Percentiles rank a stretch among this genome's conserved stretches.
These are phyloP conservation scores for Polytolypa hystricis DNA, from an alignment of 2,329 filamentous ascomycete genomes.

Conservation along the genomic window DNA sequence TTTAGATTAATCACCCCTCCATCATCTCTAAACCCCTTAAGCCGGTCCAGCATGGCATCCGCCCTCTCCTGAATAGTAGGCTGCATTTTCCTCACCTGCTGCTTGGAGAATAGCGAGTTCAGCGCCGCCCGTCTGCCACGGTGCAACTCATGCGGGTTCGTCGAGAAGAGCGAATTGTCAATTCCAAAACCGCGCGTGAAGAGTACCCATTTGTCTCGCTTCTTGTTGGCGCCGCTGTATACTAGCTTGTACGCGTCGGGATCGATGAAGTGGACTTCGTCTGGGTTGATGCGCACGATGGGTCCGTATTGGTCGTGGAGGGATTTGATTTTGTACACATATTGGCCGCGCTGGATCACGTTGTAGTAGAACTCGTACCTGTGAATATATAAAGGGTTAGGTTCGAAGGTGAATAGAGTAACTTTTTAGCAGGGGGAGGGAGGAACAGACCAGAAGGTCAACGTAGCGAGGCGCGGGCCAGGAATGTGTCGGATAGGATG, in stretches of 20 bases:
- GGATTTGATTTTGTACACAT: slow-evolving; percentile 11
- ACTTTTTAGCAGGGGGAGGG: too few species aligned
- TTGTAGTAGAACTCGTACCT: slow-evolving; percentile 15
- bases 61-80: slow-evolving; percentile 8
- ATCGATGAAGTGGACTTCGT: slow-evolving; percentile 14
- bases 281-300: slow-evolving; percentile 15
- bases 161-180: slow-evolving; percentile 7
- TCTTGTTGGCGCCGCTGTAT: slow-evolving; percentile 8
- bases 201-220: slow-evolving; percentile 8
- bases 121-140: slow-evolving; percentile 8
- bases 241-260: slow-evolving; percentile 12
- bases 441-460: slow-evolving; percentile 2
- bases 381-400: background rate
- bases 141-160: slow-evolving; percentile 9
- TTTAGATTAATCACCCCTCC: slow-evolving; percentile 10
- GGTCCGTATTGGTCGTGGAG: slow-evolving; percentile 14
- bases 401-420: too few species aligned
- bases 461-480: slow-evolving; percentile 13
- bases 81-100: slow-evolving; percentile 5
- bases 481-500: slow-evolving; percentile 15
- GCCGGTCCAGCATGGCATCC: slow-evolving; percentile 10
- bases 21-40: slow-evolving; percentile 8
- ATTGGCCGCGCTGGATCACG: slow-evolving; percentile 9
- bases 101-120: slow-evolving; percentile 12
- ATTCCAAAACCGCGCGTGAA: background rate